Evolutionary conservation across 208 protist species (phyloP).

Genomic region (Crithidia sp.): DNA sequence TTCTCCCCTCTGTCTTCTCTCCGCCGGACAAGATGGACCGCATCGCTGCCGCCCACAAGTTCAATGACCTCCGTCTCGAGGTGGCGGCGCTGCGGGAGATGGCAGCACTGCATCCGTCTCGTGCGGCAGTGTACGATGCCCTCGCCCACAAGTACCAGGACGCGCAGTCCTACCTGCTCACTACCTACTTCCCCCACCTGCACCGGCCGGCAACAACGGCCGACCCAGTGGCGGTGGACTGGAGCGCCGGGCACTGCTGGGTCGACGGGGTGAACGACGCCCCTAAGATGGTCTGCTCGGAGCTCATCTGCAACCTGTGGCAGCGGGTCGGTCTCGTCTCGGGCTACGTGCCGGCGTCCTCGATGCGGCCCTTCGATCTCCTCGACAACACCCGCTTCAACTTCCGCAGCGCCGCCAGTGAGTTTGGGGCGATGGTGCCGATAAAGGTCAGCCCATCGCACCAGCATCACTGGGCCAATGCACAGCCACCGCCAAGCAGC

Average conservation of each 20-base stretch:
- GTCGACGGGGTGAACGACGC: conserved; percentile 74
- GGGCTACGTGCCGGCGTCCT: conserved; percentile 78
- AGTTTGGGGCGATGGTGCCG: conserved; percentile 41
- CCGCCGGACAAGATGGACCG: conserved; percentile 91
- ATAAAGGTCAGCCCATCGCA: conserved; percentile 36
- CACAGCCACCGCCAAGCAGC: neutral
- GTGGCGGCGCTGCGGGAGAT: conserved; percentile 40
- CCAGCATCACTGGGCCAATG: conserved; percentile 20
- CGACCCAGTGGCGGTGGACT: conserved; percentile 32
- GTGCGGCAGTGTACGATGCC: conserved; percentile 6
- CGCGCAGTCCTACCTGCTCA: conserved; percentile 43
- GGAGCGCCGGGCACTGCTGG: conserved; percentile 44
- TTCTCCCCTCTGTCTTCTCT: conserved; percentile 63
- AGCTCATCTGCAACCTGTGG: conserved; percentile 83
- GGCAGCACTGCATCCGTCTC: conserved; percentile 6
- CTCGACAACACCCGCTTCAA: conserved; percentile 76
- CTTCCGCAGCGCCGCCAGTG: conserved; percentile 38
- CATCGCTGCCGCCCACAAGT: conserved; percentile 73
- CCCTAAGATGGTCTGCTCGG: conserved; percentile 68
- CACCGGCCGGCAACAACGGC: neutral
- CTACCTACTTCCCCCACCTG: conserved; percentile 77
- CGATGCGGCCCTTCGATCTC: conserved; percentile 82
- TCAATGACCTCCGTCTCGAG: conserved; percentile 58
- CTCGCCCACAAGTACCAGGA: conserved; percentile 47
- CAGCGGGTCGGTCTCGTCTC: conserved; percentile 54